Base-by-base conservation (phyloP, 495 filamentous ascomycete species). In the Halenospora varia region DNA sequence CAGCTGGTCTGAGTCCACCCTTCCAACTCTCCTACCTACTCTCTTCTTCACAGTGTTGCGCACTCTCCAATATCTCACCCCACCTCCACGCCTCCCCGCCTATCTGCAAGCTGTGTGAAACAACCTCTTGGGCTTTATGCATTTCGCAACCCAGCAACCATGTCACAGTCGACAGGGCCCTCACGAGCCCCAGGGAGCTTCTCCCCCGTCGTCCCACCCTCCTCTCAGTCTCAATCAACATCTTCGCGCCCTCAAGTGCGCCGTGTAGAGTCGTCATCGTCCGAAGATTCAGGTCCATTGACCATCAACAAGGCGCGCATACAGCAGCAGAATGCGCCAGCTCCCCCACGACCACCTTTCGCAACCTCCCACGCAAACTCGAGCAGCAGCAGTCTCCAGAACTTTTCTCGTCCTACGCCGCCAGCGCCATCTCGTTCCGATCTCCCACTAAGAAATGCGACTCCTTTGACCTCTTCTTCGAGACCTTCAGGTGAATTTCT, bases 171-270 rank as follows among this genome's bases (percentile, higher is more conserved):
- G 60, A 63, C 69, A 68, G 73, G 77, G 70, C 65, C 72, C 65
- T 68, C 29, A 58, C 68, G 77, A 66, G 73, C 73, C 53, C 78
- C 78, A 35, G 80, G 79, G 63, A 78, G 77, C 72, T 82, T 82
- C 71, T 81, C 79, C 51, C 76, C 80, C 60, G 69, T 80, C 46
- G 69, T 77, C 24, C 19, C 47, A 10, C 19, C 47, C 8, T 46
- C 42, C n/a, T 46, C 42, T 23, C 55, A 71, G 22, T 69, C 71
- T 10, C n/a, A 71, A 45, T 64, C 68, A 20, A 52, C 69, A 47
- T 56, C 70, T 6, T 70, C 68, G 20, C 63, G 73, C 51, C 77
- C 70, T 51, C 63, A 64, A 45, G 61, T 71, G 10, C 66, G 70
- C 25, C 66, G 71, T 48, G 68, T 77, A 51, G 76, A 77, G 52